These are phyloP conservation scores for Botrytis porri DNA, from an alignment of 2,329 filamentous ascomycete genomes.

Conservation along the genomic window DNA sequence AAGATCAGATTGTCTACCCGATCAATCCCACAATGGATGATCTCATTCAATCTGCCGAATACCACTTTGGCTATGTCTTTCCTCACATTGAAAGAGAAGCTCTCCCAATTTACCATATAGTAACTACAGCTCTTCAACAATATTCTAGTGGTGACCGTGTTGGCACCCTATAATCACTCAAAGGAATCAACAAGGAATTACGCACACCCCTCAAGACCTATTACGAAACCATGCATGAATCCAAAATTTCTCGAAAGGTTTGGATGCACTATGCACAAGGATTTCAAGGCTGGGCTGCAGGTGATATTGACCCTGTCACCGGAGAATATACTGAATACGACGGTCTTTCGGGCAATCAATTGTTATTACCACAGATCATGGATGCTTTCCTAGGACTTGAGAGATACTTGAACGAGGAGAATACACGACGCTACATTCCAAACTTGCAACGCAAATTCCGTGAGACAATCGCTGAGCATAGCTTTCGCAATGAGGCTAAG, in stretches of 20 bases:
- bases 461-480: conserved; percentile 9
- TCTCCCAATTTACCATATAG: conserved; percentile 13
- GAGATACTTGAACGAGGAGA: conserved; percentile 34
- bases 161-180: conserved; percentile 9
- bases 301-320: conserved; percentile 28
- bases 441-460: conserved; percentile 11
- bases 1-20: conserved; percentile 33
- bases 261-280: conserved; percentile 40
- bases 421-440: conserved; percentile 21
- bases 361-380: conserved; percentile 39
- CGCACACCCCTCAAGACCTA: conserved; percentile 33
- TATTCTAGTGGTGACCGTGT: conserved; percentile 11
- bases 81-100: conserved; percentile 33
- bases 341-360: conserved; percentile 41
- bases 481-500: conserved; percentile 8
- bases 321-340: conserved; percentile 37
- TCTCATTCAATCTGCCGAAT: conserved; percentile 34
- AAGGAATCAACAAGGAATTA: conserved; percentile 21
- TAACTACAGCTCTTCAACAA: conserved; percentile 13
- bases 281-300: conserved; percentile 41
- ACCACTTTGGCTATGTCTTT: conserved; percentile 38
- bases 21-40: conserved; percentile 38
- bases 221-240: conserved; percentile 36
- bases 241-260: conserved; percentile 31
- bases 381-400: conserved; percentile 41